phyloP scores from a whole-genome alignment of 371 early-diverging fungal species.

The Mucor circinelloides region DNA sequence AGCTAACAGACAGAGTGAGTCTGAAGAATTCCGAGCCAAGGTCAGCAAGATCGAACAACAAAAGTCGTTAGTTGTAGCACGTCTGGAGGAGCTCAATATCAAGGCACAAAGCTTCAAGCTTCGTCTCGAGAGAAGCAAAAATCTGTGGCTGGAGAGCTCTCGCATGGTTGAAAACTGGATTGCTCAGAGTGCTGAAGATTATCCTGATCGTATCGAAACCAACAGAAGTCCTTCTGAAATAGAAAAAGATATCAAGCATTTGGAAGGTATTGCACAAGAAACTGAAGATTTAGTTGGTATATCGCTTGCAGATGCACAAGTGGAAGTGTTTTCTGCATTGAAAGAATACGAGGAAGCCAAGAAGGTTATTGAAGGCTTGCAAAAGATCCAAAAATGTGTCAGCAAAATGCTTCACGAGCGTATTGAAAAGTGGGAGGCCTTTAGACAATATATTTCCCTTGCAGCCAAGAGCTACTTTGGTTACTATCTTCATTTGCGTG shows the following conservation, averaged over 20 bases:
- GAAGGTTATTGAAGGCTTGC: constrained; percentile 51
- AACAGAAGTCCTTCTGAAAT: constrained; percentile 51
- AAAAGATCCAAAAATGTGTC: constrained; percentile 30
- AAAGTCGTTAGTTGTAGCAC: neutral
- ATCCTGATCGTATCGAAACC: constrained; percentile 67
- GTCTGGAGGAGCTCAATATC: neutral
- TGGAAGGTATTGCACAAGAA: neutral
- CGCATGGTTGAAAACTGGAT: constrained; percentile 40
- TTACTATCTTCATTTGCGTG: constrained; percentile 77
- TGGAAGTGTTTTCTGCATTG: constrained; percentile 51
- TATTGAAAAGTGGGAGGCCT: constrained; percentile 62
- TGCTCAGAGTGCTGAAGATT: constrained; percentile 55
- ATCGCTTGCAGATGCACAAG: constrained; percentile 59
- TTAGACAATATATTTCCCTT: constrained; percentile 73
- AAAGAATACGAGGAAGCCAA: constrained; percentile 64
- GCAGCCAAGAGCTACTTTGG: constrained; percentile 76
- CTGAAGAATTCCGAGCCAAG: neutral
- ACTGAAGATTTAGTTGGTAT: constrained; percentile 15
- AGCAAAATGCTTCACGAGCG: constrained; percentile 67
- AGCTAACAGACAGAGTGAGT: neutral
- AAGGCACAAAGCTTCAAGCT: neutral
- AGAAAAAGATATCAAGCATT: constrained; percentile 32
- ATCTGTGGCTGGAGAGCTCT: neutral
- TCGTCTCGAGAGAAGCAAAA: constrained; percentile 8
- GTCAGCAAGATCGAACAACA: constrained; percentile 11